phyloP scores from a whole-genome alignment of 176 grass and related monocot species.

The Cenchrus fungigraminus region DNA sequence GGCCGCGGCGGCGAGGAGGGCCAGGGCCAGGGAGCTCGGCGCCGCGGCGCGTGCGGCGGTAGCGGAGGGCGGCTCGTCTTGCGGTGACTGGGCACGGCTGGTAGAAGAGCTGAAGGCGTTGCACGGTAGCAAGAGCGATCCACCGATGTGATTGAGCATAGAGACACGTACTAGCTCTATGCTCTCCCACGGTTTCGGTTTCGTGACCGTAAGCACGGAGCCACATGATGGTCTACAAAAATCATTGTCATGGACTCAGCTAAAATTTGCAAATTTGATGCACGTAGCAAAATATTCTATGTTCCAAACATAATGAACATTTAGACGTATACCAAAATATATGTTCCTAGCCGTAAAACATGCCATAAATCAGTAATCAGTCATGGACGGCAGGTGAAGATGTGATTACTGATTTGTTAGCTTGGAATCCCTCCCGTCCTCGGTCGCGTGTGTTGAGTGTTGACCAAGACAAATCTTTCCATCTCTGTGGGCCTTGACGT shows the following conservation, averaged over 20 bases:
- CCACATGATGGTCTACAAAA: no score
- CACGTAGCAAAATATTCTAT: no score
- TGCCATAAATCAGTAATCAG: neutral
- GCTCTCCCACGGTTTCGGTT: neutral
- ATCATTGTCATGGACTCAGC: no score
- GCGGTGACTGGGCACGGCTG: constrained; percentile 26
- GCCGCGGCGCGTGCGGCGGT: constrained; percentile 35
- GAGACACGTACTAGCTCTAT: neutral
- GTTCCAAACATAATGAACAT: no score
- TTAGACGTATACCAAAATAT: no score
- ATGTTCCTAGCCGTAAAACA: no score
- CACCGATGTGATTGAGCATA: neutral
- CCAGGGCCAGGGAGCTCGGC: constrained; percentile 16
- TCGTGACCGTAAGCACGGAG: neutral
- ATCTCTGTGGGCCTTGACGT: neutral
- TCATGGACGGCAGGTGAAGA: no score
- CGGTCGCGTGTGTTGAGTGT: neutral
- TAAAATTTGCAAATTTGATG: no score
- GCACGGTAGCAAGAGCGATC: neutral
- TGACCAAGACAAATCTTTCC: neutral
- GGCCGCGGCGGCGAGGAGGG: neutral
- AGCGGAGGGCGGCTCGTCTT: constrained; percentile 49
- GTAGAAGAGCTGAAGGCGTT: constrained; percentile 41
- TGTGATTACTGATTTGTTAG: neutral
- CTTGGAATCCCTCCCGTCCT: neutral